phyloP scores from a whole-genome alignment of 441 rosid genomes.

The Melastoma candidum region DNA sequence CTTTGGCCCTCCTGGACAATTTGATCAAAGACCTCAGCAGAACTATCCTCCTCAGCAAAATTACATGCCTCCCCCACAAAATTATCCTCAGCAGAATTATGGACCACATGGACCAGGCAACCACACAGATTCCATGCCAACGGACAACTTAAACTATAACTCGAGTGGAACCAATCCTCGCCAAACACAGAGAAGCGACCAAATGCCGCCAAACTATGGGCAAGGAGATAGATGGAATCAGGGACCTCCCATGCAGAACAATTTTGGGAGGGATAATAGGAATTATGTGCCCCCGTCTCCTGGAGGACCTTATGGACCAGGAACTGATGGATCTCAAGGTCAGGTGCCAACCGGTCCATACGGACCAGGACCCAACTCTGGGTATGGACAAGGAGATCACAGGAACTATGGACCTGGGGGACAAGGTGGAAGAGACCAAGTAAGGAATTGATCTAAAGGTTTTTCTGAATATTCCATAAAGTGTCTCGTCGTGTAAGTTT shows the following conservation, averaged over 20 bases:
- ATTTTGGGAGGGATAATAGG: conserved; percentile 26
- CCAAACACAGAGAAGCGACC: conserved; percentile 13
- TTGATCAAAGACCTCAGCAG: conserved; percentile 2
- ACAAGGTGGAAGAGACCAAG: conserved; percentile 37
- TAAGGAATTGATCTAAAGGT: conserved; percentile 18
- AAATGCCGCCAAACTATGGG: conserved; percentile 28
- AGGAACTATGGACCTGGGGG: conserved; percentile 28
- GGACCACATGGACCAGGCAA: conserved; percentile 26
- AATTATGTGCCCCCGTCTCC: conserved; percentile 22
- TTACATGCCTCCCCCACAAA: neutral
- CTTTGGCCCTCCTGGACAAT: conserved; percentile 10
- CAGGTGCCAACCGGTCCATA: conserved; percentile 3
- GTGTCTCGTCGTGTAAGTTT: no score
- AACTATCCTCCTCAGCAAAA: neutral
- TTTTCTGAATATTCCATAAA: no score
- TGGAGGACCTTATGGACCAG: conserved; percentile 24
- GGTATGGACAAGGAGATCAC: conserved; percentile 35
- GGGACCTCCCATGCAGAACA: conserved; percentile 18
- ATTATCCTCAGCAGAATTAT: conserved; percentile 12
- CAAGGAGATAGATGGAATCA: conserved; percentile 17
- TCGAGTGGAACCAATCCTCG: conserved; percentile 17
- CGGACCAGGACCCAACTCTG: conserved; percentile 11
- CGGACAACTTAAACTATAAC: conserved; percentile 19
- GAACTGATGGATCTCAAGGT: conserved; percentile 11
- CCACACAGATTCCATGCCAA: conserved; percentile 17